phyloP scores from a whole-genome alignment of 352 stramenopile species.

The Globisporangium echinulatum region DNA sequence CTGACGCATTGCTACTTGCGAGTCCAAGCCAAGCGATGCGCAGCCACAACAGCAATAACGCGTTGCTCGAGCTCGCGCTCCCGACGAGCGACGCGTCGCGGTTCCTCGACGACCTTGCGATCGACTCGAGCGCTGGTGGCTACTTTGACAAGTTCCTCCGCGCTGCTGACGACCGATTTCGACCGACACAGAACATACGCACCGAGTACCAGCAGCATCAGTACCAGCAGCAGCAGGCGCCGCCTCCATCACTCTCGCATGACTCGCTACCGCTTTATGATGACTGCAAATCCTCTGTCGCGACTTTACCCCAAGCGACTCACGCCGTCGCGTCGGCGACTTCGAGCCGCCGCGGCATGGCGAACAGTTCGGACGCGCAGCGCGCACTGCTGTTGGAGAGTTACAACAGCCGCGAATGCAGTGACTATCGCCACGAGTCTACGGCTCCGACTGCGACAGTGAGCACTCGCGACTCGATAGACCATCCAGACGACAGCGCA shows the following conservation, averaged over 20 bases:
- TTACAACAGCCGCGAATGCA: not conserved
- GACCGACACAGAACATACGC: not conserved
- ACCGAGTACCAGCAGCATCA: no score
- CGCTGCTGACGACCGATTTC: slow-evolving; percentile 6
- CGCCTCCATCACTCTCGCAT: not conserved
- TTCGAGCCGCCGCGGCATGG: not conserved
- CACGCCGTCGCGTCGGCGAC: not conserved
- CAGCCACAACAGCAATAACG: not conserved
- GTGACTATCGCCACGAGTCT: not conserved
- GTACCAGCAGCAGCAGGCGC: not conserved
- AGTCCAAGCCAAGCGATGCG: not conserved
- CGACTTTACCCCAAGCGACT: not conserved
- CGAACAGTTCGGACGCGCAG: slow-evolving; percentile 2
- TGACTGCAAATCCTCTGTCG: no score
- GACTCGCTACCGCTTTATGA: not conserved
- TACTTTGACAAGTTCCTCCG: slow-evolving; percentile 19
- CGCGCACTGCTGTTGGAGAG: not conserved
- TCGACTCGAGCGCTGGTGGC: slow-evolving; percentile 10
- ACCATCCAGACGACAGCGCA: not conserved
- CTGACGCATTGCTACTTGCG: no score
- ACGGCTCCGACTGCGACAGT: not conserved
- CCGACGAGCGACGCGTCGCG: not conserved
- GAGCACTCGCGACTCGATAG: no score
- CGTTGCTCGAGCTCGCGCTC: not conserved
- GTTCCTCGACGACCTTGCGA: slow-evolving; percentile 12